Conservation (phyloP, 352 stramenopile species). For the Thalassiosira exigua region DNA sequence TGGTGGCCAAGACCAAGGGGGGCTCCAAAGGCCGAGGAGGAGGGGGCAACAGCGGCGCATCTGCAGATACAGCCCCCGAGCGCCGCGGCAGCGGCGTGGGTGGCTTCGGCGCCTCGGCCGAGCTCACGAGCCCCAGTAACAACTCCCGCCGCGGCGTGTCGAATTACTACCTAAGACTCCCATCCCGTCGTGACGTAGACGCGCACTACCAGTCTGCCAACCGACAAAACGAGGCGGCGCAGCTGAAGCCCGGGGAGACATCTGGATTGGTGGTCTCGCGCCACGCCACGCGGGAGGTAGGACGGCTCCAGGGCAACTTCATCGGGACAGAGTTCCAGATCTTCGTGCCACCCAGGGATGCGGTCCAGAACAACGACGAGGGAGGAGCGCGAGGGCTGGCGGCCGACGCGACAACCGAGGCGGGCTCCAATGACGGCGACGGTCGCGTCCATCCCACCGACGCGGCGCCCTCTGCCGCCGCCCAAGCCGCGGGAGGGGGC, state of each 20-base stretch:
- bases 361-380: constrained; percentile 88
- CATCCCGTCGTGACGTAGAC: constrained; percentile 72
- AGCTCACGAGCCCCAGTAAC: constrained; percentile 21
- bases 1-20: constrained; percentile 78
- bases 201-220: too few species aligned
- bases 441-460: too few species aligned
- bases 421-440: too few species aligned
- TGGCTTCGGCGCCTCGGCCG: constrained; percentile 8
- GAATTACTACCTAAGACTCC: constrained; percentile 79
- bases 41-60: not conserved
- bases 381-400: too few species aligned
- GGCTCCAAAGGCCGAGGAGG: constrained; percentile 10
- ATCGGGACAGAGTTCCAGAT: constrained; percentile 97
- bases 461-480: too few species aligned
- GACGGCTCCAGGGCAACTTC: constrained; percentile 96
- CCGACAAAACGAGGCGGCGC: too few species aligned
- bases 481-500: too few species aligned
- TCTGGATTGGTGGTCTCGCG: too few species aligned
- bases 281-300: too few species aligned
- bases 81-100: constrained; percentile 4
- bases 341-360: constrained; percentile 92
- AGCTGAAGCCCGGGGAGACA: too few species aligned
- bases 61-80: not conserved
- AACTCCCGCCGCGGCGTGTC: constrained; percentile 68
- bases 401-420: too few species aligned